phyloP scores from a whole-genome alignment of 495 filamentous ascomycete genomes.

The Xylaria nigripes region DNA sequence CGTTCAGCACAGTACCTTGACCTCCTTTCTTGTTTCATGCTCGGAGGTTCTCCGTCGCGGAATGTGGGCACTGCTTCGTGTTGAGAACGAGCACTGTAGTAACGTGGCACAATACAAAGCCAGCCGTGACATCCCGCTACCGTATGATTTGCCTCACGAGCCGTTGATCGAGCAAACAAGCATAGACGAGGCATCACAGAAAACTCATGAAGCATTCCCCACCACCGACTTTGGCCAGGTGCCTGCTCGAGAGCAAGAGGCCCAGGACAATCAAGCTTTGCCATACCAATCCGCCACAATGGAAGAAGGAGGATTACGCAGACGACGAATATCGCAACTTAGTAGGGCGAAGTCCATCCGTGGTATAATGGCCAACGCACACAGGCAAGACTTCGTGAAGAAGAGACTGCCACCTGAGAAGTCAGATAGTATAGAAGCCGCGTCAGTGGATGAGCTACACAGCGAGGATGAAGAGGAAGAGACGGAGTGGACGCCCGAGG shows the following conservation, averaged over 20 bases:
- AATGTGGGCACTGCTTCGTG: conserved; percentile 84
- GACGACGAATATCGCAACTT: conserved; percentile 22
- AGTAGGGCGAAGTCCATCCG: conserved; percentile 44
- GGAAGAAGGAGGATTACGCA: conserved; percentile 34
- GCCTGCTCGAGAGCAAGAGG: conserved; percentile 13
- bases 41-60: conserved; percentile 75
- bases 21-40: conserved; percentile 66
- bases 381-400: conserved; percentile 83
- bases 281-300: conserved; percentile 18
- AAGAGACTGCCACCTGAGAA: conserved; percentile 41
- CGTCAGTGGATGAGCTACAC: conserved; percentile 12
- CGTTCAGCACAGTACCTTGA: conserved; percentile 68
- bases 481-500: conserved; percentile 21
- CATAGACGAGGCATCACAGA: conserved; percentile 14
- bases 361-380: conserved; percentile 58
- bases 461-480: conserved; percentile 33
- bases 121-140: conserved; percentile 68
- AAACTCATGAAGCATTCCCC: background rate
- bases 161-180: conserved; percentile 25
- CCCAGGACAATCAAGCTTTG: conserved; percentile 2
- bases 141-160: conserved; percentile 52
- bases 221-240: conserved; percentile 7
- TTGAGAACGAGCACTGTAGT: conserved; percentile 92
- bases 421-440: background rate
- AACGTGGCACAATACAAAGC: conserved; percentile 83